A percentile compares a stretch with the other conserved stretches of the same genome.
Conservation (phyloP, 2,329 filamentous ascomycete genomes). For the Epichloe baconii region DNA sequence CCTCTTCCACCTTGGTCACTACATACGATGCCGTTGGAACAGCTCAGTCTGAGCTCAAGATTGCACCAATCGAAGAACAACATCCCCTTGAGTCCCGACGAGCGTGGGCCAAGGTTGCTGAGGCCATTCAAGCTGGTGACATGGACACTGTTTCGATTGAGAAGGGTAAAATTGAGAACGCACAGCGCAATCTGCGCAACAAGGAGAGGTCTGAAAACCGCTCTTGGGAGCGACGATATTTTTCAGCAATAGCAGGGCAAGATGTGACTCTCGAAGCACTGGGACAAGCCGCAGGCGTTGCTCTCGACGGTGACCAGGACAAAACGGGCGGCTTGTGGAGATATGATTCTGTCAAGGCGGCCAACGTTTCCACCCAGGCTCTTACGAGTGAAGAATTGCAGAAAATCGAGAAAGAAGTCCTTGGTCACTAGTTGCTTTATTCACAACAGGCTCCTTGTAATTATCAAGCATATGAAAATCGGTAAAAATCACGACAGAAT, state of each 20-base stretch:
- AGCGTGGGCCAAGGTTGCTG: conserved; percentile 78
- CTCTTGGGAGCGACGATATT: conserved; percentile 77
- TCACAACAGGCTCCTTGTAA: background rate
- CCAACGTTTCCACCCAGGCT: conserved; percentile 22
- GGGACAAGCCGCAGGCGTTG: conserved; percentile 33
- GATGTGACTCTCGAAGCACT: conserved; percentile 34
- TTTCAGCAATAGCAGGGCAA: conserved; percentile 38
- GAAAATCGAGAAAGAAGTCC: conserved; percentile 31
- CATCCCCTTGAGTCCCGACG: conserved; percentile 77
- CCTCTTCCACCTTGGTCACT: conserved; percentile 36
- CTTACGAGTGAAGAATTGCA: conserved; percentile 26
- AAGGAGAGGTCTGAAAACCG: conserved; percentile 62
- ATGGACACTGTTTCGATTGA: conserved; percentile 68
- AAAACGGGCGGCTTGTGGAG: conserved; percentile 50
- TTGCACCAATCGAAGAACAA: conserved; percentile 65
- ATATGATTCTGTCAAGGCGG: conserved; percentile 37
- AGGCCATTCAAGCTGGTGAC: conserved; percentile 67
- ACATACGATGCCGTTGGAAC: conserved; percentile 45
- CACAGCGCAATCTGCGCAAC: conserved; percentile 62
- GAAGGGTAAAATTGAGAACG: conserved; percentile 82
- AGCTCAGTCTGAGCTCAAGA: conserved; percentile 51
- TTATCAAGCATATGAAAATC: background rate
- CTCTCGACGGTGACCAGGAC: conserved; percentile 39
- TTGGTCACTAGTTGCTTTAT: conserved; percentile 21
- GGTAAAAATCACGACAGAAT: background rate